These are phyloP conservation scores for Cladosporium sp. DNA, from an alignment of 2,329 filamentous ascomycete genomes.

Conservation along the genomic window DNA sequence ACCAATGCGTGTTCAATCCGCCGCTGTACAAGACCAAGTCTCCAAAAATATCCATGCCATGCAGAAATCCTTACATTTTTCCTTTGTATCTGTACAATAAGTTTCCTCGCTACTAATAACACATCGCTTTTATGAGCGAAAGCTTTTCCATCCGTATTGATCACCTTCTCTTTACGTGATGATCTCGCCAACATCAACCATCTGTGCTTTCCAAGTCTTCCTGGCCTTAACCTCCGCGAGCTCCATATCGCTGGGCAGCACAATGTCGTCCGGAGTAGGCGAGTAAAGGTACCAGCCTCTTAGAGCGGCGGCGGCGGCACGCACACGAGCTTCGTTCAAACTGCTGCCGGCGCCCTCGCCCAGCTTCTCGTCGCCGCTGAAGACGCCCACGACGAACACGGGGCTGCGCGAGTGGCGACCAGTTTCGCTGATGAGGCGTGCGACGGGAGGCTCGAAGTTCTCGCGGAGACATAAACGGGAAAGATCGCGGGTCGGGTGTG, in stretches of 20 bases:
- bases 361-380: conserved; percentile 83
- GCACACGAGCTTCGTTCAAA: conserved; percentile 69
- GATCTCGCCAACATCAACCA: conserved; percentile 56
- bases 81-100: conserved; percentile 9
- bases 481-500: conserved; percentile 77
- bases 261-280: conserved; percentile 54
- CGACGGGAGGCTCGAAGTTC: conserved; percentile 81
- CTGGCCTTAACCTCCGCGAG: conserved; percentile 25
- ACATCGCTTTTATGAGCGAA: conserved; percentile 1
- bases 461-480: conserved; percentile 79
- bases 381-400: conserved; percentile 92
- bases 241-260: conserved; percentile 47
- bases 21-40: background rate
- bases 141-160: background rate
- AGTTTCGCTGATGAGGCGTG: conserved; percentile 84
- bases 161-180: conserved; percentile 33
- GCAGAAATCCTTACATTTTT: conserved; percentile 1
- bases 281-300: conserved; percentile 97
- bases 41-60: background rate
- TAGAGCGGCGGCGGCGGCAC: conserved; percentile 78
- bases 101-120: background rate
- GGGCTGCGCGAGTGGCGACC: conserved; percentile 79
- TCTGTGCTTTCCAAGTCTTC: conserved; percentile 50
- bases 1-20: background rate
- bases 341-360: conserved; percentile 82